Conservation (phyloP, 441 rosid species). For the Corymbia calophylla region DNA sequence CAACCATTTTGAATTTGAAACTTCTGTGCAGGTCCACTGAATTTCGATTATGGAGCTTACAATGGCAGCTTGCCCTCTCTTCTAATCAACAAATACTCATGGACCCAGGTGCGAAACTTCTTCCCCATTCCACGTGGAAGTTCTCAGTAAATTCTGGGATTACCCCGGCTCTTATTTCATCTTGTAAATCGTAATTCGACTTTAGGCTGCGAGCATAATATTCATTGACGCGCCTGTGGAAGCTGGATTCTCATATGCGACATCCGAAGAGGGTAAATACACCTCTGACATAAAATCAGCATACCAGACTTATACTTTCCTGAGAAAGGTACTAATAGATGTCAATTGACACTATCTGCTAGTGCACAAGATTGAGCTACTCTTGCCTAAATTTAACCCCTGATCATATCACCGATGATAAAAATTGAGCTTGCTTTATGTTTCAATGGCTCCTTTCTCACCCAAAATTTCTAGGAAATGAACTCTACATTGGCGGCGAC, state of each 20-base stretch:
- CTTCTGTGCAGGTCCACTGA: conserved; percentile 16
- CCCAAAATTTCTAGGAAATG: conserved; percentile 8
- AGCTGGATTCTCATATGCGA: conserved; percentile 9
- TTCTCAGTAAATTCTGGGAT: not conserved
- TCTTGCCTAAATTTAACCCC: not conserved
- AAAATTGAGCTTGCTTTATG: not conserved
- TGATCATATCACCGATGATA: not conserved
- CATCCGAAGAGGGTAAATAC: not conserved
- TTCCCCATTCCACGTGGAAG: not conserved
- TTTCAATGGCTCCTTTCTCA: not conserved
- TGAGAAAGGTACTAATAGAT: conserved; percentile 2
- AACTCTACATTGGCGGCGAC: conserved; percentile 23
- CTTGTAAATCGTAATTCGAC: not conserved
- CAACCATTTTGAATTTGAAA: not conserved
- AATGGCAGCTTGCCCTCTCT: conserved; percentile 10
- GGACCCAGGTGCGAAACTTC: conserved; percentile 8
- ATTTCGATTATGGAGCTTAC: conserved; percentile 5
- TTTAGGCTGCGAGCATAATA: conserved; percentile 8
- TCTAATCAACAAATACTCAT: not conserved
- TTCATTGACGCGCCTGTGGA: conserved; percentile 13
- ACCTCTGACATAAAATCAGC: not conserved
- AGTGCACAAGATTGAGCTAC: not conserved
- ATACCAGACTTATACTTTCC: not conserved
- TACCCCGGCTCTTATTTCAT: not conserved
- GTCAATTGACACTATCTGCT: not conserved